Conservation (phyloP, 2,329 filamentous ascomycete species). For the Xylaria sp. region DNA sequence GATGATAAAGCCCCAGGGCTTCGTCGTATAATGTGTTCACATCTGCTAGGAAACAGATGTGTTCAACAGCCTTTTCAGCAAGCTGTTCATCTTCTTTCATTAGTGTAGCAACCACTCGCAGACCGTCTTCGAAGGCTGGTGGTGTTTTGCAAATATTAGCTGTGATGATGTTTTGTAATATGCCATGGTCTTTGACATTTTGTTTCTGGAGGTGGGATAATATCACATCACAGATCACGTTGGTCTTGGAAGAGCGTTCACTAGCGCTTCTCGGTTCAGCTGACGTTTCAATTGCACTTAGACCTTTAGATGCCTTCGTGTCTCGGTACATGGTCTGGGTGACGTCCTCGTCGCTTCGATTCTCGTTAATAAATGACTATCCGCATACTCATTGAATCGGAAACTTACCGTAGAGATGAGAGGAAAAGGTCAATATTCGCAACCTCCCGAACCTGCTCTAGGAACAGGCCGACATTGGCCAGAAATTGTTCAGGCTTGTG, state of each 20-base stretch:
- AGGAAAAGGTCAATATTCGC: constrained; percentile 91
- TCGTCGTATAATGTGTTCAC: constrained; percentile 92
- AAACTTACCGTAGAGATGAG: constrained; percentile 78
- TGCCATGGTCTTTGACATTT: constrained; percentile 65
- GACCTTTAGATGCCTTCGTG: constrained; percentile 67
- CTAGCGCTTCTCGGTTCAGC: constrained; percentile 22
- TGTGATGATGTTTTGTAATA: constrained; percentile 89
- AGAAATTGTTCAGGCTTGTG: constrained; percentile 90
- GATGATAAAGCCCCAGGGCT: constrained; percentile 88
- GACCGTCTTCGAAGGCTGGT: constrained; percentile 86
- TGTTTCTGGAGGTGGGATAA: constrained; percentile 72
- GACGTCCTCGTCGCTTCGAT: constrained; percentile 83
- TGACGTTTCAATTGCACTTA: constrained; percentile 36
- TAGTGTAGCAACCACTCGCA: constrained; percentile 81
- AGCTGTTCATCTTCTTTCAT: constrained; percentile 74
- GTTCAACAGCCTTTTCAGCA: constrained; percentile 90
- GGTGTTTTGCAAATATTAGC: constrained; percentile 94
- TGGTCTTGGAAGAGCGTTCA: constrained; percentile 72
- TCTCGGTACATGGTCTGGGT: constrained; percentile 93
- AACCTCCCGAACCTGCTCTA: constrained; percentile 84
- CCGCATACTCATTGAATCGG: background rate
- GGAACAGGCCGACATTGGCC: constrained; percentile 76
- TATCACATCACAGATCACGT: constrained; percentile 87
- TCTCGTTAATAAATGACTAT: constrained; percentile 45
- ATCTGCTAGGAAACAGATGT: constrained; percentile 97